Conservation (phyloP, 2,329 filamentous ascomycete species). For the Fusarium robinianum region DNA sequence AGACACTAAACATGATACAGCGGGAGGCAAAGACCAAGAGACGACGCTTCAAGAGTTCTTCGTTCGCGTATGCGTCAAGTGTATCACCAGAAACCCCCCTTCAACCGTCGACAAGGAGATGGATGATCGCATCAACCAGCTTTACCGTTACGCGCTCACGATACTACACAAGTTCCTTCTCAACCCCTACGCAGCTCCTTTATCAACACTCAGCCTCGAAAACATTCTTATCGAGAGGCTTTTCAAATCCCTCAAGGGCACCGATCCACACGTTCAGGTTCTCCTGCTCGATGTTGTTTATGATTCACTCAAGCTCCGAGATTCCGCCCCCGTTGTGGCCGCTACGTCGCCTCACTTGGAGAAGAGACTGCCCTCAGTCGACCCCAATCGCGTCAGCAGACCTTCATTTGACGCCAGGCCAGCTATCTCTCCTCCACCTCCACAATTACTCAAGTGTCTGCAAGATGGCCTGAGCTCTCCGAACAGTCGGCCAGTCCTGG, state of each 20-base stretch:
- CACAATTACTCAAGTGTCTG: constrained; percentile 80
- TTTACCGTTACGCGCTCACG: constrained; percentile 72
- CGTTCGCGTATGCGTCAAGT: constrained; percentile 66
- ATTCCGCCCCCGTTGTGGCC: constrained; percentile 46
- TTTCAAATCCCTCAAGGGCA: constrained; percentile 59
- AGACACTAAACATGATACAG: constrained; percentile 43
- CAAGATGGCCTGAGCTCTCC: constrained; percentile 77
- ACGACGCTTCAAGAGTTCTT: constrained; percentile 70
- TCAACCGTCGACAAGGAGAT: constrained; percentile 33
- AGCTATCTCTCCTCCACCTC: constrained; percentile 57
- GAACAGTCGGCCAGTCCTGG: constrained; percentile 75
- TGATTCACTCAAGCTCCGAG: constrained; percentile 70
- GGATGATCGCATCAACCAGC: constrained; percentile 58
- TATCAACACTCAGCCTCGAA: constrained; percentile 71
- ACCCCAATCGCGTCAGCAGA: constrained; percentile 48
- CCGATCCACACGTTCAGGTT: constrained; percentile 74
- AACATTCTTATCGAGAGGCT: constrained; percentile 71
- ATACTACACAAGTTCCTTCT: constrained; percentile 72
- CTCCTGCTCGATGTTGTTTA: constrained; percentile 79
- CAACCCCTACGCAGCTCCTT: constrained; percentile 61
- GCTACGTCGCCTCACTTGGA: constrained; percentile 53
- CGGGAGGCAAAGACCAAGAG: constrained; percentile 56
- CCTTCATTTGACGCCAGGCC: constrained; percentile 44
- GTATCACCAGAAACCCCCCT: constrained; percentile 49
- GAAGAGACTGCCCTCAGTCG: constrained; percentile 49